Evolutionary conservation across 2,329 filamentous ascomycete species (phyloP).

Genomic region (Colletotrichum tropicicola): DNA sequence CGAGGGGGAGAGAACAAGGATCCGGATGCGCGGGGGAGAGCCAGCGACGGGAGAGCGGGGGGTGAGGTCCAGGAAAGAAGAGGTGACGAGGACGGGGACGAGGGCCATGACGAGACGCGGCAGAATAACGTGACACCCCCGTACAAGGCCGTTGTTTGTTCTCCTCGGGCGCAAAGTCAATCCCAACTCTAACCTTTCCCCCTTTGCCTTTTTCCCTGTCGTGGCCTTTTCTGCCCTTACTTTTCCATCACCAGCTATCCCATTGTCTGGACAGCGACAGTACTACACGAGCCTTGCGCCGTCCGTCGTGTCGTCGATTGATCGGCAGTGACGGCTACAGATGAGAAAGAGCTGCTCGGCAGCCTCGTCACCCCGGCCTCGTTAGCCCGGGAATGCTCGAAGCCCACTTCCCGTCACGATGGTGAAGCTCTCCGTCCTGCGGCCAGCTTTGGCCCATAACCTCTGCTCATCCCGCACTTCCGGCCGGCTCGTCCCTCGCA

Average conservation of each 20-base stretch:
- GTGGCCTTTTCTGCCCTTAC: background rate
- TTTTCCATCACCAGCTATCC: background rate
- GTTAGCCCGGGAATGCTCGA: constrained; percentile 23
- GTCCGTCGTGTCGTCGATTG: background rate
- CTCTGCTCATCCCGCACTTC: constrained; percentile 18
- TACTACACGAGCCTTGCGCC: background rate
- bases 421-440: constrained; percentile 23
- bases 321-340: constrained; percentile 15
- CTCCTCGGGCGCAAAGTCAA: constrained; percentile 23
- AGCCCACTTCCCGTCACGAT: constrained; percentile 21
- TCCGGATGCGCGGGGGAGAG: constrained; percentile 17
- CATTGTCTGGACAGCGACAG: background rate
- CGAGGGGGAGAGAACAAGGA: constrained; percentile 17
- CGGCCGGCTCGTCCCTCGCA: constrained; percentile 15
- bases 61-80: constrained; percentile 6
- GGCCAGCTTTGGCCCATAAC: constrained; percentile 25
- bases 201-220: background rate
- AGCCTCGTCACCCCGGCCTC: constrained; percentile 17
- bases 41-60: background rate
- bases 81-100: background rate
- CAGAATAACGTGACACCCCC: constrained; percentile 13
- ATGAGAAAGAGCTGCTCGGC: constrained; percentile 16
- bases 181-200: constrained; percentile 16
- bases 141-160: constrained; percentile 7
- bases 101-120: constrained; percentile 4